These are phyloP conservation scores for Cupressus sempervirens DNA, from an alignment of 75 land plant genomes.

Conservation along the genomic window DNA sequence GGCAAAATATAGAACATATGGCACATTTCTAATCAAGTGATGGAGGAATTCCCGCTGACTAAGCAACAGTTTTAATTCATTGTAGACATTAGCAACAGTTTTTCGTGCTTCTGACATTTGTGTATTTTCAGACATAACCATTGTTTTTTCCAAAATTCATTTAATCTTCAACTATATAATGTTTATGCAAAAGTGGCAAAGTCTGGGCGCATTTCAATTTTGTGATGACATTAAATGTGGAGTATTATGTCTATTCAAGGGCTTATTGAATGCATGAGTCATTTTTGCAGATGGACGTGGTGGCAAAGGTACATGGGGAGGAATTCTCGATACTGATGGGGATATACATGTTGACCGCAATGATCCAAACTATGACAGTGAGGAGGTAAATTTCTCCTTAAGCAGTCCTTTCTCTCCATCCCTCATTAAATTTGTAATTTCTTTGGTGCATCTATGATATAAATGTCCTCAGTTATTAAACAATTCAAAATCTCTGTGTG, in stretches of 20 bases:
- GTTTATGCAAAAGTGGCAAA: not conserved
- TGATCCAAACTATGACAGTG: conserved; percentile 79
- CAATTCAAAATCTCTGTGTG: not conserved
- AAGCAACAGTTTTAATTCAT: not conserved
- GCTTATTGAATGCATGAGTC: not conserved
- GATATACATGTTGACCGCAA: conserved; percentile 40
- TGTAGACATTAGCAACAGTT: not conserved
- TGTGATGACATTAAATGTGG: not conserved
- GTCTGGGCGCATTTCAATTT: not conserved
- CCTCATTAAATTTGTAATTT: not conserved
- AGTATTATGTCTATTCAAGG: not conserved
- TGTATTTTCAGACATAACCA: not conserved
- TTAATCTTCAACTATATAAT: not conserved
- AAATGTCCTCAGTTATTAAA: not conserved
- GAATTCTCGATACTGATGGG: conserved; percentile 48
- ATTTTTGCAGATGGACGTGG: conserved; percentile 55
- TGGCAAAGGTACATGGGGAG: conserved; percentile 77
- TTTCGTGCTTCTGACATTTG: not conserved
- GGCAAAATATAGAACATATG: not conserved
- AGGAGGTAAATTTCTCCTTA: conserved; percentile 34
- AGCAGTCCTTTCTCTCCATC: not conserved
- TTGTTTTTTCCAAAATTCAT: not conserved
- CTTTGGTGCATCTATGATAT: not conserved
- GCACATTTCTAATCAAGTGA: not conserved
- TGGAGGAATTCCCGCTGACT: not conserved